Evolutionary conservation across 352 stramenopile species (phyloP).

Genomic region (Pythium volutum): DNA sequence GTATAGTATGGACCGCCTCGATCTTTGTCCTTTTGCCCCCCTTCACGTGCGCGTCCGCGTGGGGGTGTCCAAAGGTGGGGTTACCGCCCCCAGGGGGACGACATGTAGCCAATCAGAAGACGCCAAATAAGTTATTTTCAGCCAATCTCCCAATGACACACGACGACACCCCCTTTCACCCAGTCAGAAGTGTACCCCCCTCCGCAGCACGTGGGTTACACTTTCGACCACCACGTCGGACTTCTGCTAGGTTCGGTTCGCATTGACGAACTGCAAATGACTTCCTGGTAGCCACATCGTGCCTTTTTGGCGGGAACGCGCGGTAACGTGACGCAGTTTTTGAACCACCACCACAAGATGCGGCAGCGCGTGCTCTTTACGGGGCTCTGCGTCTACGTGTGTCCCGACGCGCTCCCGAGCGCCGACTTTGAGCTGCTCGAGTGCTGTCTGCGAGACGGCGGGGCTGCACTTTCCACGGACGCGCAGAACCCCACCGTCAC

Average conservation of each 20-base stretch:
- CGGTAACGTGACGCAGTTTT: neutral
- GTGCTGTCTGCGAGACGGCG: slow-evolving; percentile 61
- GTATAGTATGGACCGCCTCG: slow-evolving; percentile 3
- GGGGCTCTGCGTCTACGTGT: slow-evolving; percentile 49
- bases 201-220: neutral
- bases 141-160: slow-evolving; percentile 12
- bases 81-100: neutral
- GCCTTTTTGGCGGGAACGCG: slow-evolving; percentile 11
- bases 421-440: slow-evolving; percentile 44
- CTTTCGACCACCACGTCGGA: too few species aligned
- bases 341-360: slow-evolving; percentile 23
- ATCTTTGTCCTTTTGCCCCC: slow-evolving; percentile 22
- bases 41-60: neutral
- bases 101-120: slow-evolving; percentile 12
- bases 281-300: neutral
- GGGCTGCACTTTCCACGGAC: slow-evolving; percentile 43
- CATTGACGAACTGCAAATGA: neutral
- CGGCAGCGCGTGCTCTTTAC: slow-evolving; percentile 46
- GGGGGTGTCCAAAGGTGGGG: neutral
- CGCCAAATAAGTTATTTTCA: slow-evolving; percentile 15
- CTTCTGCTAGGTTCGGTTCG: neutral
- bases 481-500: slow-evolving; percentile 33
- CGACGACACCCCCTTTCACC: neutral
- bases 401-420: slow-evolving; percentile 40
- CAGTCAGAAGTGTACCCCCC: neutral